Percentiles rank a stretch among this genome's conserved stretches.
Evolutionary conservation across 805 yeast species (phyloP).

Genomic region (Candida yuanshanica): DNA sequence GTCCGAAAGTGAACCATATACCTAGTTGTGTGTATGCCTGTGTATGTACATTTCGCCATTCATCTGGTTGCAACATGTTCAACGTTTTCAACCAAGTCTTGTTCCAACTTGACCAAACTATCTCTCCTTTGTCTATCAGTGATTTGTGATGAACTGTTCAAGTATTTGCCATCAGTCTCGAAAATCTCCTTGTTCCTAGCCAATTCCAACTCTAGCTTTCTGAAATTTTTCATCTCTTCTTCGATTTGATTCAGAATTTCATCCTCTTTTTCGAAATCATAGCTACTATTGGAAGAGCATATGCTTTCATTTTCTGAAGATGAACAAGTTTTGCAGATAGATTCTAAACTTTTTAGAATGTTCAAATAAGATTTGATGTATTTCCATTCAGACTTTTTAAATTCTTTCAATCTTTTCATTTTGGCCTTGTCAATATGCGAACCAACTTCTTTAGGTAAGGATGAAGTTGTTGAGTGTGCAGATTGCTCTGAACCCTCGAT

Average conservation of each 20-base stretch:
- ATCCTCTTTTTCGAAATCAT: constrained; percentile 24
- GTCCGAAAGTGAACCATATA: too few relatives aligned
- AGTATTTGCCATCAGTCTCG: constrained; percentile 10
- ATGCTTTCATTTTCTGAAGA: neutral
- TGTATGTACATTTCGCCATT: too few relatives aligned
- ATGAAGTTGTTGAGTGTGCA: neutral
- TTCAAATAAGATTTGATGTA: constrained; percentile 17
- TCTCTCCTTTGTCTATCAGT: constrained; percentile 1
- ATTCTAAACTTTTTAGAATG: constrained; percentile 15
- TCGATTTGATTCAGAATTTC: constrained; percentile 19
- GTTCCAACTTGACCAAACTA: constrained; percentile 5
- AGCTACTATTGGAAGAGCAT: constrained; percentile 1
- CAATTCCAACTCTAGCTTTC: constrained; percentile 17
- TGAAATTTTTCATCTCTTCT: constrained; percentile 15
- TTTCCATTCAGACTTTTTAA: constrained; percentile 14
- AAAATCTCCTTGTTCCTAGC: constrained; percentile 5
- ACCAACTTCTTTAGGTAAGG: too few relatives aligned
- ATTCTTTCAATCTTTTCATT: constrained; percentile 3
- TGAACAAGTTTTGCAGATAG: constrained; percentile 13
- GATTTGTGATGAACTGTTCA: neutral
- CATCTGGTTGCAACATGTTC: neutral
- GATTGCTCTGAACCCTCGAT: neutral
- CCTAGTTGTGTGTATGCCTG: too few relatives aligned
- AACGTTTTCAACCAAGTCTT: constrained; percentile 6
- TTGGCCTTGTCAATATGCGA: constrained; percentile 1